Evolutionary conservation across 345 rosid genomes (phyloP).

Genomic region (Dovyalis caffra): DNA sequence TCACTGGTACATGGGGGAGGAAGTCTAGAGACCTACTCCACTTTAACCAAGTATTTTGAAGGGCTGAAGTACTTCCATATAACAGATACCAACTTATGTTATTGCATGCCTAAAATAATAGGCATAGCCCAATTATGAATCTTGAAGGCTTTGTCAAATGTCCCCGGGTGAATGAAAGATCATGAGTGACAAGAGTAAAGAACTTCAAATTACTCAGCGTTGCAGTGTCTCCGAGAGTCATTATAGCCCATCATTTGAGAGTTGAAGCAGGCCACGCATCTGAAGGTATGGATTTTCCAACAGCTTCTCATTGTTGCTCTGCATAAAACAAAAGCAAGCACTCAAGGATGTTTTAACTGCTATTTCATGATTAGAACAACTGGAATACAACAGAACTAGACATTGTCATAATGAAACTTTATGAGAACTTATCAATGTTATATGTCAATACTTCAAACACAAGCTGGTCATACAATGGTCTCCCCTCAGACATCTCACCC

Average conservation of each 20-base stretch:
- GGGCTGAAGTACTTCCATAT: slow-evolving; percentile 7
- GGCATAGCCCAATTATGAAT: background rate
- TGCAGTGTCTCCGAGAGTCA: background rate
- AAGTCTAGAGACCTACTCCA: background rate
- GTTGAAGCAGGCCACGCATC: slow-evolving; percentile 94
- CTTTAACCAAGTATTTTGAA: background rate
- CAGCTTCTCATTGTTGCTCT: slow-evolving; percentile 97
- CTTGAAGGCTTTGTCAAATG: background rate
- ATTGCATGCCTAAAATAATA: background rate
- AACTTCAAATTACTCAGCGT: background rate
- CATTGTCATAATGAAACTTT: background rate
- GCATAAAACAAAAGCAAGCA: slow-evolving; percentile 26
- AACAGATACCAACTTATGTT: background rate
- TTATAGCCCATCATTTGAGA: slow-evolving; percentile 35
- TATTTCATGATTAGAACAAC: background rate
- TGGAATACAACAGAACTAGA: background rate
- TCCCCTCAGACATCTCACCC: background rate
- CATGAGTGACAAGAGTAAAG: background rate
- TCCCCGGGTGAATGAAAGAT: background rate
- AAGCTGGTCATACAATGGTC: background rate
- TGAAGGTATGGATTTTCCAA: slow-evolving; percentile 97
- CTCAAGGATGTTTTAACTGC: slow-evolving; percentile 5
- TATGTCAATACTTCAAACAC: background rate
- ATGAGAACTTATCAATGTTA: background rate
- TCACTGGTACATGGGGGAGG: background rate